phyloP scores from a whole-genome alignment of 2,329 filamentous ascomycete species.

The Pyricularia sp. region DNA sequence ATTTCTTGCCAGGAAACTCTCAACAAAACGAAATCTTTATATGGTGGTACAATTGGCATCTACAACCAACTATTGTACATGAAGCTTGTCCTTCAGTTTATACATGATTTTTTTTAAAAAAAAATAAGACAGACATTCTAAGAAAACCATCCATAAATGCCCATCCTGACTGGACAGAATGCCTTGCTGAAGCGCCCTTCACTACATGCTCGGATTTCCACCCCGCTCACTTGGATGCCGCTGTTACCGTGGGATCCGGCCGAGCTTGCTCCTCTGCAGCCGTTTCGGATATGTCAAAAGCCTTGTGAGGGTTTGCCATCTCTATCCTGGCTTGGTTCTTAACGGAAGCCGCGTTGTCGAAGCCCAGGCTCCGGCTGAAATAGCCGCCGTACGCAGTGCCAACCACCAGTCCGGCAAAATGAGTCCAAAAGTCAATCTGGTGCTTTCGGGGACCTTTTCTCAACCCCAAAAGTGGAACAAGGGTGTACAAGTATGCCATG shows the following conservation, averaged over 20 bases:
- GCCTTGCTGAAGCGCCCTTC: background rate
- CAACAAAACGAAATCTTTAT: background rate
- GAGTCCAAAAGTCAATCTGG: slow-evolving; percentile 37
- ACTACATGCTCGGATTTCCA: background rate
- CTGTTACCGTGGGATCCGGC: background rate
- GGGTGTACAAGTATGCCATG: background rate
- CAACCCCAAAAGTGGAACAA: background rate
- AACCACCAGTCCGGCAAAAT: slow-evolving; percentile 36
- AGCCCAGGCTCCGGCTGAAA: slow-evolving; percentile 13
- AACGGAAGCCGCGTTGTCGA: background rate
- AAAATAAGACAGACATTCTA: background rate
- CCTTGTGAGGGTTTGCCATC: background rate
- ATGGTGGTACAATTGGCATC: background rate
- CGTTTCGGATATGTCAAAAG: background rate
- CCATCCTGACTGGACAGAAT: background rate
- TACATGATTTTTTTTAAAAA: background rate
- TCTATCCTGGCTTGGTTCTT: background rate
- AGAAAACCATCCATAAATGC: background rate
- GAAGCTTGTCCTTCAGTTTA: background rate
- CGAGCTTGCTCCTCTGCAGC: background rate
- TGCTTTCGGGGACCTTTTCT: slow-evolving; percentile 16
- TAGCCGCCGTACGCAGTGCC: slow-evolving; percentile 29
- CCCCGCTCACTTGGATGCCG: background rate
- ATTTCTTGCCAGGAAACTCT: background rate
- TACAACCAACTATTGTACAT: background rate